Base-by-base conservation (phyloP, 192 early-diverging fungal genomes). In the Geranomyces michiganensis region DNA sequence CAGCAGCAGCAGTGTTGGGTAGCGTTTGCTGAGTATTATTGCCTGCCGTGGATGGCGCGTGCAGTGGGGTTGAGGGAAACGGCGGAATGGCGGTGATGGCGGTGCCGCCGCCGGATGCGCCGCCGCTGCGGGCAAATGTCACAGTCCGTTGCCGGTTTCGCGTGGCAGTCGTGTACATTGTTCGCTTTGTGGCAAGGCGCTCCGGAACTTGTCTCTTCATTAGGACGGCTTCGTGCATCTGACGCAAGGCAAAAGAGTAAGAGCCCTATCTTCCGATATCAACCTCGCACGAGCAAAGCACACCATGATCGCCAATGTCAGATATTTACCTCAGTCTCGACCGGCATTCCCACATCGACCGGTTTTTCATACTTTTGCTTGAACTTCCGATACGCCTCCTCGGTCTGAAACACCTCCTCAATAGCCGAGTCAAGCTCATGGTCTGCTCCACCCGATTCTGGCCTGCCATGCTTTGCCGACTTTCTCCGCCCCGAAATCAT, bases 141-240 rank as follows among this genome's bases (percentile, higher is more conserved):
- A 58, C 21, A 0, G 67, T 68, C 12, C 67, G 48, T 58, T 53
- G 51, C 9, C 67, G 24, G 45, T 68, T 68, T 12, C 67, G 44
- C 8, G 30, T 56, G 6, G 67, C 67, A 9, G 31, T 58, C 15
- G 56, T 41, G 67, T 56, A 68, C 67, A 68, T 68, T 31, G 30
- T 9, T n/a, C 67, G 67, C 29, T 68, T 68, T 0, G 67, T 27
- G 22, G 48, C 51, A 8, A 68, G 53, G 10, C 67, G 67, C 14
- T 29, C 29, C 22, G 22, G 45, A 26, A 29, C 22, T 29, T 31
- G 67, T 21, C 31, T 10, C 15, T 26, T 2, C 10, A 32, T 21
- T 27, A 33, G 19, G 21, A 26, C 31, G 60, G 21, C 36, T 62
- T 41, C 36, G 26, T 62, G 36, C 24, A 41, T 56, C 21, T 30